Conservation (phyloP, 768 basidiomycete species). For the Leccinum olivaceopallidum region DNA sequence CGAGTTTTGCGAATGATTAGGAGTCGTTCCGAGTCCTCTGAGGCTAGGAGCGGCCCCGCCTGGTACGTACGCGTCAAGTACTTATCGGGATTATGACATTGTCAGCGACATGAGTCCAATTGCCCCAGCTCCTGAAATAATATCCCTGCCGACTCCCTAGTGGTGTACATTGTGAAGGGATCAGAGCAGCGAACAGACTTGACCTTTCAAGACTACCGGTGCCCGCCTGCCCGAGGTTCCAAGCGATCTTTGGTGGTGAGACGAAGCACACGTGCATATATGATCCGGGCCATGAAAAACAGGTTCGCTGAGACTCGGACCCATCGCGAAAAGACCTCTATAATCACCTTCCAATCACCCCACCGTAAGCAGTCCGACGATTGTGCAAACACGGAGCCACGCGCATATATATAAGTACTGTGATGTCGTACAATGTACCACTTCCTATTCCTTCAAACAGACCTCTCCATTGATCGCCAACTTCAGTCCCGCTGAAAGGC, state of each 20-base stretch:
- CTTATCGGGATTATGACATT: neutral
- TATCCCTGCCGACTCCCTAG: neutral
- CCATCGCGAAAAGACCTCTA: conserved; percentile 9
- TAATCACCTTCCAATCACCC: neutral
- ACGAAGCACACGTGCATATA: neutral
- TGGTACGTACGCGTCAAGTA: neutral
- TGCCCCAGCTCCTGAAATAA: neutral
- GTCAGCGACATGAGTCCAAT: neutral
- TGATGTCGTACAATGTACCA: neutral
- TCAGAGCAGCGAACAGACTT: neutral
- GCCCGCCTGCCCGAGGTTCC: neutral
- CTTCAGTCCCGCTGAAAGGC: neutral
- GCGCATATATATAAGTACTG: neutral
- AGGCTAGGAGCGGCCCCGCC: neutral
- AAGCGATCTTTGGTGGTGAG: neutral
- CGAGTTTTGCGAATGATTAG: conserved; percentile 1
- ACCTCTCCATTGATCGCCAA: neutral
- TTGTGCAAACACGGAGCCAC: neutral
- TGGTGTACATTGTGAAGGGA: neutral
- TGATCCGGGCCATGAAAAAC: neutral
- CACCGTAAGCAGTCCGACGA: neutral
- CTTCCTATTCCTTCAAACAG: neutral
- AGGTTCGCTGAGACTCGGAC: neutral
- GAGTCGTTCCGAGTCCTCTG: neutral
- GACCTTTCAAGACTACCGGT: neutral